These are phyloP conservation scores for Exophiala lecanii-corni DNA, from an alignment of 2,329 filamentous ascomycete genomes.

Conservation along the genomic window DNA sequence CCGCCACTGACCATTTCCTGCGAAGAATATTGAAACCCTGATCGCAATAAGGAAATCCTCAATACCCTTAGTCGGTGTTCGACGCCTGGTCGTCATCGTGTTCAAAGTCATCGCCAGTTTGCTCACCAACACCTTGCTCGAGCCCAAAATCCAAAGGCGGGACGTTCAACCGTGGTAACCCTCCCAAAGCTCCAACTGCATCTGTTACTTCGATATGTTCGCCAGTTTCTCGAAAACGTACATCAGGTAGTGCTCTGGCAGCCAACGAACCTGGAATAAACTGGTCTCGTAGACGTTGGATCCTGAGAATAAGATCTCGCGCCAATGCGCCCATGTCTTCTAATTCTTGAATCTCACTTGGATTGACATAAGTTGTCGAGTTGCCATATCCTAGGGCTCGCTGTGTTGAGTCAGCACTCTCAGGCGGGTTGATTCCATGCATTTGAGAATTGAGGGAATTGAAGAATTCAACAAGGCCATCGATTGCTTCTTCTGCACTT, in stretches of 20 bases:
- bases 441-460: slow-evolving; percentile 14
- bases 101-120: neutral
- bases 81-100: neutral
- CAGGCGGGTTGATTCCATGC: slow-evolving; percentile 3
- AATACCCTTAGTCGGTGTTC: neutral
- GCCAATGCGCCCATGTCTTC: slow-evolving; percentile 24
- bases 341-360: slow-evolving; percentile 22
- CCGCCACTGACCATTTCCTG: neutral
- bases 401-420: slow-evolving; percentile 2
- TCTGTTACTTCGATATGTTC: neutral
- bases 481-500: slow-evolving; percentile 15
- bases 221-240: slow-evolving; percentile 18
- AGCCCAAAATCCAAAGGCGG: neutral
- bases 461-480: slow-evolving; percentile 24
- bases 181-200: neutral
- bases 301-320: slow-evolving; percentile 22
- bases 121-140: neutral
- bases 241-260: slow-evolving; percentile 24
- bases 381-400: neutral
- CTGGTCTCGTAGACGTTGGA: slow-evolving; percentile 25
- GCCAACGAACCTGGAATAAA: slow-evolving; percentile 23
- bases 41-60: too few relatives aligned
- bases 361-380: neutral
- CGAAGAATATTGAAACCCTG: neutral
- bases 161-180: neutral